phyloP scores from a whole-genome alignment of 768 basidiomycete genomes.

The Pleurotus sapidus region DNA sequence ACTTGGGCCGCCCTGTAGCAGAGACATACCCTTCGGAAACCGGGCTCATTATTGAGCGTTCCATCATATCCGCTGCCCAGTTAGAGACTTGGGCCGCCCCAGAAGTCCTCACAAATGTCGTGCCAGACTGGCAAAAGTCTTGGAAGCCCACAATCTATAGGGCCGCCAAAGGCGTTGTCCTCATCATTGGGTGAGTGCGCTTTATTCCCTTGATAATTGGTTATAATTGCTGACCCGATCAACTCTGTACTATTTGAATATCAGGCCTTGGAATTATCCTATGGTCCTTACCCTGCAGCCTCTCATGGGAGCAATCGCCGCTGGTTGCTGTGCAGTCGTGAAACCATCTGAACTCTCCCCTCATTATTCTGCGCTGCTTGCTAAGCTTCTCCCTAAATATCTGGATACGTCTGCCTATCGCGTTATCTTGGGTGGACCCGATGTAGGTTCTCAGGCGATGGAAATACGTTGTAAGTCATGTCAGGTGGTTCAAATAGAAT shows the following conservation, averaged over 20 bases:
- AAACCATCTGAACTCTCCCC: constrained; percentile 68
- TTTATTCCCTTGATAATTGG: constrained; percentile 11
- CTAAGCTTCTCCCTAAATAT: constrained; percentile 51
- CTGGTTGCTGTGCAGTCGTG: constrained; percentile 65
- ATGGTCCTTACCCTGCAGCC: constrained; percentile 45
- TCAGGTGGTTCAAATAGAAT: too few relatives aligned
- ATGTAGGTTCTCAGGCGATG: constrained; percentile 53
- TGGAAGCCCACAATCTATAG: constrained; percentile 56
- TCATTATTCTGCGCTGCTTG: constrained; percentile 44
- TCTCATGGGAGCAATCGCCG: constrained; percentile 68
- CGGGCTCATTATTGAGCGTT: constrained; percentile 35
- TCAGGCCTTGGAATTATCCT: constrained; percentile 72
- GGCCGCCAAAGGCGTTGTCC: constrained; percentile 57
- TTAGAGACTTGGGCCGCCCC: constrained; percentile 60
- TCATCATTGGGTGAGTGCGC: constrained; percentile 55
- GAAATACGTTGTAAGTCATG: constrained; percentile 14
- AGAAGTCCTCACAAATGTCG: constrained; percentile 30
- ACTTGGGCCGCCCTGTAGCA: constrained; percentile 47
- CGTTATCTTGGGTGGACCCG: constrained; percentile 57
- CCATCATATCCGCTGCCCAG: constrained; percentile 39
- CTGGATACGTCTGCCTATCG: constrained; percentile 45
- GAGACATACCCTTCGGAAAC: constrained; percentile 45
- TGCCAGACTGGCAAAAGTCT: constrained; percentile 39
- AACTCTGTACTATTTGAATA: background rate
- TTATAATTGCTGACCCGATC: background rate